phyloP scores from a whole-genome alignment of 2,329 filamentous ascomycete genomes.

The Neoscytalidium dimidiatum region DNA sequence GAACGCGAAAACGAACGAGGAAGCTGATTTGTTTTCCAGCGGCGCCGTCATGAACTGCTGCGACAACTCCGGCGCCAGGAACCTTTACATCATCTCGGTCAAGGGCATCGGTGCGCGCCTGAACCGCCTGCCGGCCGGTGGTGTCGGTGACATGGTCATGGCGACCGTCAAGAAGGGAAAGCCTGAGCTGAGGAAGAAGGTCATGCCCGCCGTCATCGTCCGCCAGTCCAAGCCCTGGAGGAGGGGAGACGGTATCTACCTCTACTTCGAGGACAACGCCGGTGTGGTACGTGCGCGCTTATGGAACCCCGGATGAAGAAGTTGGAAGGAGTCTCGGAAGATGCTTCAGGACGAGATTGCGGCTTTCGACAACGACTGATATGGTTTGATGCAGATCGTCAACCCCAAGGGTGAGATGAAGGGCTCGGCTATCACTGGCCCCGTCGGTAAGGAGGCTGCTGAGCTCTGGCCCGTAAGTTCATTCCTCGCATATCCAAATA shows the following conservation, averaged over 20 bases:
- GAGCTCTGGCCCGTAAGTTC: slow-evolving; percentile 94
- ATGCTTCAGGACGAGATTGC: neutral
- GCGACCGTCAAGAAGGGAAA: slow-evolving; percentile 99
- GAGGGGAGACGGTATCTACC: slow-evolving; percentile 95
- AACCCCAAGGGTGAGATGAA: slow-evolving; percentile 99
- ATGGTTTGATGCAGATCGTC: slow-evolving; percentile 70
- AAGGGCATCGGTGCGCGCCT: slow-evolving; percentile 97
- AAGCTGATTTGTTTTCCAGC: slow-evolving; percentile 54
- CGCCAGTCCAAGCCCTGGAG: slow-evolving; percentile 99
- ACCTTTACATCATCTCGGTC: slow-evolving; percentile 99
- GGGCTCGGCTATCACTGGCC: slow-evolving; percentile 98
- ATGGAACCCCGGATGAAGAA: neutral
- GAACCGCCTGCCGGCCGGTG: slow-evolving; percentile 94
- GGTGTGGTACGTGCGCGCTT: slow-evolving; percentile 75
- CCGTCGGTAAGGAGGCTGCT: slow-evolving; percentile 99
- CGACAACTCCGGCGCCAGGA: slow-evolving; percentile 98
- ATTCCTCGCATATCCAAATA: neutral
- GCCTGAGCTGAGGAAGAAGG: slow-evolving; percentile 99
- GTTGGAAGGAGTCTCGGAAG: neutral
- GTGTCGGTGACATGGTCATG: slow-evolving; percentile 99
- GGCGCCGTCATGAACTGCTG: slow-evolving; percentile 99
- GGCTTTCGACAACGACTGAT: slow-evolving; percentile 23
- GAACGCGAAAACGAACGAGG: slow-evolving; percentile 20
- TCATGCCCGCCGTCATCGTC: slow-evolving; percentile 99
- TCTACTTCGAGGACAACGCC: slow-evolving; percentile 99